Evolutionary conservation across 139 green algal species (phyloP), one percentile per base, ranked within the genome.

Genomic region (Chlorella vulgaris): DNA sequence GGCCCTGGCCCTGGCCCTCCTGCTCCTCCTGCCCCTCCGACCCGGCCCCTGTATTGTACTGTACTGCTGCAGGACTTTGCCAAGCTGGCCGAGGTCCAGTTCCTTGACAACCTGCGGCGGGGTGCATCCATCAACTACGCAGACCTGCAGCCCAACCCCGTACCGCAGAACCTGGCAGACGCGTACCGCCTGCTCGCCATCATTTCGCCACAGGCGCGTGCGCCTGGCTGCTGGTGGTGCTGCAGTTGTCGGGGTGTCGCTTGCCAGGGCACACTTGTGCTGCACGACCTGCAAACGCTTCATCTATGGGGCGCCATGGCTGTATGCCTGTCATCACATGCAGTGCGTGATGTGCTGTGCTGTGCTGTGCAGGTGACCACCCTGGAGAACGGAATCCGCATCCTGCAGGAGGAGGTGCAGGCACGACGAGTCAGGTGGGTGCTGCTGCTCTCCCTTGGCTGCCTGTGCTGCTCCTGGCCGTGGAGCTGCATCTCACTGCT

Each of bases 51-150:
- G n/a, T n/a, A n/a, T n/a, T n/a, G n/a, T n/a, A n/a, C n/a, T n/a
- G n/a, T n/a, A n/a, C n/a, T n/a, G n/a, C 47, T 15, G 55, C 85
- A 91, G 83, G 91, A 94, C 63, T 94, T 94, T 74, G 68, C 91
- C 39, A 78, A 84, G 51, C 70, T 92, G 66, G 86, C 91, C 22
- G 92, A 96, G 69, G 76, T 96, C 36, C 92, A 92, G 63, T 95
- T 96, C 83, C 84, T 94, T 76, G 90, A 94, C 68, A 90, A 94
- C 86, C 88, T 96, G 85, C 84, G 92, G n/a, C 87, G 92, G 6
- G 91, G 92, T 36, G 87, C 90, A 53, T 93, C 88, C 61, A 90
- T 96, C 79, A 92, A 88, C 31, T 84, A 89, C 28, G 85, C 84
- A 26, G 91, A 94, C 78, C 80, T 94, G 73, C 78, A 84, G 43